Evolutionary conservation across 495 filamentous ascomycete species (phyloP), one percentile per base, ranked within the genome.

Genomic region (Xylaria bambusicola): DNA sequence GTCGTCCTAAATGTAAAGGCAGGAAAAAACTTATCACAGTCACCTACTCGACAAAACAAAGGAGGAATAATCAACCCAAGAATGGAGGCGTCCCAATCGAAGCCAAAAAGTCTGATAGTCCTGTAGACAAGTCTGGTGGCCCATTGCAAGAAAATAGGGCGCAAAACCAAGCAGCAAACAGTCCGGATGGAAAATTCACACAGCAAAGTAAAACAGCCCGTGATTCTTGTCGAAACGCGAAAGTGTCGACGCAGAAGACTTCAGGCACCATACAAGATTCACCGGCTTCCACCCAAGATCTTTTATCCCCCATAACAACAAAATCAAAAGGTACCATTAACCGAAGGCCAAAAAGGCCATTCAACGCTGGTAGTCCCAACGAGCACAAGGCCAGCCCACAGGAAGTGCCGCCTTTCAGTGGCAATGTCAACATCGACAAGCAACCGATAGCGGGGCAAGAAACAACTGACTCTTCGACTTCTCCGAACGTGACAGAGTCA

Each of bases 261-360:
- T 15, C 6, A 21, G 44, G 41, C 23, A 26, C 44, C 26, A 45
- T 58, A 58, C 26, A 46, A 35, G 46, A 51, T 26, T 51, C 56
- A 5, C 56, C 50, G 13, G 46, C 31, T n/a, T 17, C 29, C 27
- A 42, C 47, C 7, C 35, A 49, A 44, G 3, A 44, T 26, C 23
- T 13, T 1, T 18, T 45, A 17, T 5, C 9, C 8, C 45, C 46
- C 23, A n/a, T 8, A 21, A 50, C 27, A 18, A 1, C 46, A 5
- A 58, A 58, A 18, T 9, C 46, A 51, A 58, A 13, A 15, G 9
- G 13, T 36, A 17, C 23, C 1, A 50, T 23, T 42, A 31, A 5
- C 24, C 42, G 56, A 27, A 44, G 46, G 6, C 6, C 46, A 10
- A 58, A 58, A 45, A 29, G 7, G 8, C 47, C 56, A n/a, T 58